A percentile compares a stretch with the other conserved stretches of the same genome.
Conservation (phyloP, 305 asterid species). For the Fraxinus xanthoxyloides region DNA sequence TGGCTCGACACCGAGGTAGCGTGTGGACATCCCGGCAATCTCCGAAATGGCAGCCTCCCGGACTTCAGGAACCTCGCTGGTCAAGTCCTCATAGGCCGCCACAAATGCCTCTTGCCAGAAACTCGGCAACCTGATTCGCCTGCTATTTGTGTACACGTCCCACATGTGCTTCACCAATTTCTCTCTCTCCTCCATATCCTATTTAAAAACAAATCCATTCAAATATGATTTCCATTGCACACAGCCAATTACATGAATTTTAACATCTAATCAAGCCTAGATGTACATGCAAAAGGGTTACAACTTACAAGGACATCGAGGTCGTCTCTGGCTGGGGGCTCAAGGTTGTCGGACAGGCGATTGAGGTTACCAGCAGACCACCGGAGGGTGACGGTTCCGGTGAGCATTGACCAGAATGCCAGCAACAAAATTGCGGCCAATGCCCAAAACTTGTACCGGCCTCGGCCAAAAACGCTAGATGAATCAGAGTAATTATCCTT, state of each 20-base stretch:
- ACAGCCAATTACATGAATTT: neutral
- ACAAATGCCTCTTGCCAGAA: slow-evolving; percentile 82
- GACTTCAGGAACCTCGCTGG: slow-evolving; percentile 53
- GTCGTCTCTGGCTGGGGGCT: slow-evolving; percentile 58
- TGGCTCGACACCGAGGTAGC: slow-evolving; percentile 44
- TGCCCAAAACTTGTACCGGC: slow-evolving; percentile 79
- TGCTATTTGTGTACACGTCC: slow-evolving; percentile 67
- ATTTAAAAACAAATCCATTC: slow-evolving; percentile 10
- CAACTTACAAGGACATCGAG: slow-evolving; percentile 73
- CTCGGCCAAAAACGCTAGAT: slow-evolving; percentile 49
- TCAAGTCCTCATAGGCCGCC: slow-evolving; percentile 69
- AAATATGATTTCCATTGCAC: neutral
- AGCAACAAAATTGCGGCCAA: slow-evolving; percentile 61
- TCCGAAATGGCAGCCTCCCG: slow-evolving; percentile 59
- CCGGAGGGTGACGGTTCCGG: slow-evolving; percentile 84
- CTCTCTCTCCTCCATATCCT: slow-evolving; percentile 90
- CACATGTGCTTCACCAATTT: slow-evolving; percentile 81
- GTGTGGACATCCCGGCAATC: slow-evolving; percentile 73
- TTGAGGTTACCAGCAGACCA: slow-evolving; percentile 78
- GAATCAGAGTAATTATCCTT: slow-evolving; percentile 19
- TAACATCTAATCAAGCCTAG: neutral
- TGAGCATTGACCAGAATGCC: slow-evolving; percentile 87
- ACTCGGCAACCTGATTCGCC: slow-evolving; percentile 49
- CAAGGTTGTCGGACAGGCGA: slow-evolving; percentile 39
- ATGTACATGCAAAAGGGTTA: neutral